A percentile compares a stretch with the other conserved stretches of the same genome.
Conservation (phyloP, 352 stramenopile species). For the Globisporangium parvum region DNA sequence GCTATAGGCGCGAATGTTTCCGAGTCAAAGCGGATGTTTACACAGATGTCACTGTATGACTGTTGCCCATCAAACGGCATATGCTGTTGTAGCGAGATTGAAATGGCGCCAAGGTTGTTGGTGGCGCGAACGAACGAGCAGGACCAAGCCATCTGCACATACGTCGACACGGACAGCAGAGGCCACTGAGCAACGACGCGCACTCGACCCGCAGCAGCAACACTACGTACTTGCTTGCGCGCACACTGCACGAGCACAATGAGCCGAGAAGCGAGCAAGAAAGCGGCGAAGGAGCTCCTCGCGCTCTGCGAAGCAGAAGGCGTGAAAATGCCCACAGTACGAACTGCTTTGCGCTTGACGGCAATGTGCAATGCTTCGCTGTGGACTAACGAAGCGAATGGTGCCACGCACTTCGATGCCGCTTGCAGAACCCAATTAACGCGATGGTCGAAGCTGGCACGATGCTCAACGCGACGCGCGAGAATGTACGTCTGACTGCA, state of each 20-base stretch:
- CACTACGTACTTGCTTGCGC: background rate
- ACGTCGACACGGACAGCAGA: background rate
- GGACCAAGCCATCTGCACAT: too few relatives aligned
- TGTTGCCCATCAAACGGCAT: too few relatives aligned
- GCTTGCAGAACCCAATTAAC: slow-evolving; percentile 57
- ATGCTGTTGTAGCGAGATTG: too few relatives aligned
- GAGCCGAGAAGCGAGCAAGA: slow-evolving; percentile 43
- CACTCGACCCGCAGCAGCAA: background rate
- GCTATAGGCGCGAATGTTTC: too few relatives aligned
- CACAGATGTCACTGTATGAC: too few relatives aligned
- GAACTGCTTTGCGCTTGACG: background rate
- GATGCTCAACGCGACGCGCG: slow-evolving; percentile 81
- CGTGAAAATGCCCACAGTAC: slow-evolving; percentile 74
- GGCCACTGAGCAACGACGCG: background rate
- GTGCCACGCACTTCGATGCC: background rate
- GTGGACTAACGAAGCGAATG: background rate
- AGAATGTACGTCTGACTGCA: slow-evolving; percentile 33
- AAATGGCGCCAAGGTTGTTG: too few relatives aligned
- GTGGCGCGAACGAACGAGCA: too few relatives aligned
- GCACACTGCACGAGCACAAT: slow-evolving; percentile 11
- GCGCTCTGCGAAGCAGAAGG: slow-evolving; percentile 69
- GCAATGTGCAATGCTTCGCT: background rate
- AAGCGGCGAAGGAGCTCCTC: slow-evolving; percentile 74
- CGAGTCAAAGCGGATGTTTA: too few relatives aligned
- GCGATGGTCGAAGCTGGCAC: slow-evolving; percentile 76